A percentile compares a stretch with the other conserved stretches of the same genome.
phyloP scores from a whole-genome alignment of 106 monocot species.

The Alisma plantagoaquatica region DNA sequence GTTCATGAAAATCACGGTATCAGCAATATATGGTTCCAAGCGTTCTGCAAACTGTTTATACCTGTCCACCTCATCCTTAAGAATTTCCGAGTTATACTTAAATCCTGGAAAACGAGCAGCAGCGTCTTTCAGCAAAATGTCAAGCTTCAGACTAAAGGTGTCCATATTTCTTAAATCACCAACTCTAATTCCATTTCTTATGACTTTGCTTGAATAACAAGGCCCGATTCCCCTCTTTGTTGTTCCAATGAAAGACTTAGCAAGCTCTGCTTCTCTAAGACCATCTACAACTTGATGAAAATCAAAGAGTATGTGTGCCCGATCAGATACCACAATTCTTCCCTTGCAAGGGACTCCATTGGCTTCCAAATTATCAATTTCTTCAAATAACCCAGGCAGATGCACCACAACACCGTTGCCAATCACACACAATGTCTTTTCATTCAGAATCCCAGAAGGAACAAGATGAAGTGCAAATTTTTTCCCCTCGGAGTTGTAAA shows the following conservation, averaged over 20 bases:
- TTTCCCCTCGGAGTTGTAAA: slow-evolving; percentile 86
- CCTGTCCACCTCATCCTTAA: slow-evolving; percentile 66
- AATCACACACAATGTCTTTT: slow-evolving; percentile 71
- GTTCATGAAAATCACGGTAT: slow-evolving; percentile 80
- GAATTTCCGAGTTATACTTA: slow-evolving; percentile 35
- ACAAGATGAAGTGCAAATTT: slow-evolving; percentile 95
- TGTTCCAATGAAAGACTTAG: slow-evolving; percentile 85
- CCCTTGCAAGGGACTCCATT: slow-evolving; percentile 68
- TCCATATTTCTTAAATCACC: slow-evolving; percentile 84
- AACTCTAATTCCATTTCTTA: slow-evolving; percentile 76
- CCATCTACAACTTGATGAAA: slow-evolving; percentile 85
- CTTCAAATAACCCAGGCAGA: slow-evolving; percentile 80
- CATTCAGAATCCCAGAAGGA: slow-evolving; percentile 91
- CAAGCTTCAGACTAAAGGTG: slow-evolving; percentile 64
- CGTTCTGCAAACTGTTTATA: slow-evolving; percentile 68
- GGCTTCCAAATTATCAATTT: slow-evolving; percentile 74
- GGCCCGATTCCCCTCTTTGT: slow-evolving; percentile 95
- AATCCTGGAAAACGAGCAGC: slow-evolving; percentile 71
- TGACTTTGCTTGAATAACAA: slow-evolving; percentile 87
- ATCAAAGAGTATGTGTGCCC: slow-evolving; percentile 89
- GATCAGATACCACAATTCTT: slow-evolving; percentile 85
- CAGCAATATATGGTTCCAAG: slow-evolving; percentile 68
- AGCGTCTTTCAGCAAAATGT: slow-evolving; percentile 64
- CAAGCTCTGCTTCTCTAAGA: slow-evolving; percentile 79
- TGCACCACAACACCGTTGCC: slow-evolving; percentile 93